Percentiles rank a stretch among this genome's conserved stretches.
Conservation (phyloP, 441 rosid species). For the Isatis lusitanica region DNA sequence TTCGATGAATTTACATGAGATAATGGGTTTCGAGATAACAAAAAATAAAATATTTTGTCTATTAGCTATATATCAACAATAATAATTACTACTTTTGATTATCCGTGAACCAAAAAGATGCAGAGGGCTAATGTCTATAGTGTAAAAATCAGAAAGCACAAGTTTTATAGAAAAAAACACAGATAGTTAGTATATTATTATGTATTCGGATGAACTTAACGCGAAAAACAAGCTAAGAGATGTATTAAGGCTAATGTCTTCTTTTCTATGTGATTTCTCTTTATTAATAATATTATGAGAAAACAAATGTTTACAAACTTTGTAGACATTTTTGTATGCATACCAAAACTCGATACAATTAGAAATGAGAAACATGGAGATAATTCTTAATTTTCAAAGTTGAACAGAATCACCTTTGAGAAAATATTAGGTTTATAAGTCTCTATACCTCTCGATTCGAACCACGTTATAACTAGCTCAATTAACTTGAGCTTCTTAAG, state of each 20-base stretch:
- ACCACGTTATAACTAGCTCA: no score
- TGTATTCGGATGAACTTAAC: background rate
- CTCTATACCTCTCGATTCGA: no score
- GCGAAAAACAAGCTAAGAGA: background rate
- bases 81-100: conserved; percentile 1
- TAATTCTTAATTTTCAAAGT: no score
- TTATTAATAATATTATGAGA: background rate
- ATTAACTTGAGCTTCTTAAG: no score
- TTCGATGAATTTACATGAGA: conserved; percentile 32
- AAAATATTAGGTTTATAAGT: no score
- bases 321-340: background rate
- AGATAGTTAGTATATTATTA: background rate
- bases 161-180: background rate
- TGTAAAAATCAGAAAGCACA: background rate
- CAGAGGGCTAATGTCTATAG: conserved; percentile 8
- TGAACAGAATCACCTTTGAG: no score
- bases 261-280: background rate
- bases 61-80: background rate
- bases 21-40: conserved; percentile 10
- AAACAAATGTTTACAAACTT: background rate
- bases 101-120: conserved; percentile 14
- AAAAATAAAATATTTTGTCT: background rate
- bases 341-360: background rate
- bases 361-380: background rate
- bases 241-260: background rate